A percentile compares a stretch with the other conserved stretches of the same genome.
phyloP scores from a whole-genome alignment of 2,329 filamentous ascomycete species.

The Fusarium papillatum region DNA sequence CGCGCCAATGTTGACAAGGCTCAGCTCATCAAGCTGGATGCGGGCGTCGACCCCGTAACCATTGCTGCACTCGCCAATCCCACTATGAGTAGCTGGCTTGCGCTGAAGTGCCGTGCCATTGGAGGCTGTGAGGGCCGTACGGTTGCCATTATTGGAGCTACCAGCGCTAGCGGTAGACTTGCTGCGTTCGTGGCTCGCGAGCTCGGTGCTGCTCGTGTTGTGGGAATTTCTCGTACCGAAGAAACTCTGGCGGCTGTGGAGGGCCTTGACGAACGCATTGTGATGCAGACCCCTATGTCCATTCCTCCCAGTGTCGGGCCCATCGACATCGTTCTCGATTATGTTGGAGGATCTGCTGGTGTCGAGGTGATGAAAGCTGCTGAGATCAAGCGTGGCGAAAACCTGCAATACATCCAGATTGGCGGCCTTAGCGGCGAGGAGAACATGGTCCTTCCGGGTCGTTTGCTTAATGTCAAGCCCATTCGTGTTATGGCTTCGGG shows the following conservation, averaged over 20 bases:
- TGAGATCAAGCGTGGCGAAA: slow-evolving; percentile 5
- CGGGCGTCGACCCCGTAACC: slow-evolving; percentile 6
- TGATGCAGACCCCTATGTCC: slow-evolving; percentile 2
- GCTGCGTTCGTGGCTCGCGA: slow-evolving; percentile 9
- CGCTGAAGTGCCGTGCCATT: slow-evolving; percentile 4
- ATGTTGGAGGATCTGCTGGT: slow-evolving; percentile 15
- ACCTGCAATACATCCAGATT: slow-evolving; percentile 22
- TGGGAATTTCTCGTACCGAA: slow-evolving; percentile 15
- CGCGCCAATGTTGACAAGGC: slow-evolving; percentile 12
- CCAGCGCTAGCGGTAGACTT: slow-evolving; percentile 21
- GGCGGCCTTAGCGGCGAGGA: slow-evolving; percentile 16
- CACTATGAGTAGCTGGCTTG: slow-evolving; percentile 22
- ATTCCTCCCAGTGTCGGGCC: slow-evolving; percentile 15
- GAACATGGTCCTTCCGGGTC: slow-evolving; percentile 9
- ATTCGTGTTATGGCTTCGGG: slow-evolving; percentile 23
- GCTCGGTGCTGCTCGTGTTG: slow-evolving; percentile 8
- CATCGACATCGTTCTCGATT: slow-evolving; percentile 23
- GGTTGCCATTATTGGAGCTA: slow-evolving; percentile 22
- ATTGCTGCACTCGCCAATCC: slow-evolving; percentile 22
- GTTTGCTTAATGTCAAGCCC: slow-evolving; percentile 14
- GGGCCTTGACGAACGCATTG: slow-evolving; percentile 16
- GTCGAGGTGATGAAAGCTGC: slow-evolving; percentile 14
- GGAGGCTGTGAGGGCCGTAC: slow-evolving; percentile 11
- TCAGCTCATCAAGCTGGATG: slow-evolving; percentile 15
- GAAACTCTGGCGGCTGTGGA: slow-evolving; percentile 5